A percentile compares a stretch with the other conserved stretches of the same genome.
Evolutionary conservation across 225 moss, liverwort and hornwort species (phyloP).

Genomic region (Sphagnum tenellum): DNA sequence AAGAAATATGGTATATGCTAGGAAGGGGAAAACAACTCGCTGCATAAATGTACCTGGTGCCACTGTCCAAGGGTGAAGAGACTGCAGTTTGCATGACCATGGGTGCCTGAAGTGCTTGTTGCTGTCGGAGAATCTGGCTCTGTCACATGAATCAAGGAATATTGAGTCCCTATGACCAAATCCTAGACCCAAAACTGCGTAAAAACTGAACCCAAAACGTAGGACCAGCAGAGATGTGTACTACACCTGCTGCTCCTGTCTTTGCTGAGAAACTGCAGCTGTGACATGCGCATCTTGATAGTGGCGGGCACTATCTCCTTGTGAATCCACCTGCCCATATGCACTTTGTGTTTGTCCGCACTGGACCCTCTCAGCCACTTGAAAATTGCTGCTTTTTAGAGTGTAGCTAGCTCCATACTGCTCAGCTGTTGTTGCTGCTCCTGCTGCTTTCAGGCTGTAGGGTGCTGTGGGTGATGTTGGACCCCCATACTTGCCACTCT

Average conservation of each 20-base stretch:
- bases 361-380: conserved; percentile 71
- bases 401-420: conserved; percentile 87
- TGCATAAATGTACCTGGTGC: conserved; percentile 35
- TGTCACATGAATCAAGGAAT: conserved; percentile 10
- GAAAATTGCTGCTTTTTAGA: conserved; percentile 69
- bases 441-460: conserved; percentile 60
- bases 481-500: conserved; percentile 68
- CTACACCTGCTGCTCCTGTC: conserved; percentile 39
- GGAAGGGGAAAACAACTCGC: too few relatives aligned
- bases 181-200: too few relatives aligned
- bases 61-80: conserved; percentile 69
- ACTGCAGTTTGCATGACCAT: conserved; percentile 64
- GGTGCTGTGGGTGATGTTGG: conserved; percentile 62
- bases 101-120: conserved; percentile 72
- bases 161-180: too few relatives aligned
- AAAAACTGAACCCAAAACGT: too few relatives aligned
- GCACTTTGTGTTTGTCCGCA: conserved; percentile 76
- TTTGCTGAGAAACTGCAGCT: conserved; percentile 64
- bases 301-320: conserved; percentile 53
- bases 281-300: conserved; percentile 76
- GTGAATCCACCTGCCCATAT: conserved; percentile 84
- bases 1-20: too few relatives aligned
- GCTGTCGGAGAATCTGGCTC: conserved; percentile 89
- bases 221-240: too few relatives aligned
- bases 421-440: conserved; percentile 15